Percentiles rank a stretch among this genome's conserved stretches.
These are phyloP conservation scores for Nymphaea thermarum DNA, from an alignment of 164 flowering plant genomes.

Conservation along the genomic window DNA sequence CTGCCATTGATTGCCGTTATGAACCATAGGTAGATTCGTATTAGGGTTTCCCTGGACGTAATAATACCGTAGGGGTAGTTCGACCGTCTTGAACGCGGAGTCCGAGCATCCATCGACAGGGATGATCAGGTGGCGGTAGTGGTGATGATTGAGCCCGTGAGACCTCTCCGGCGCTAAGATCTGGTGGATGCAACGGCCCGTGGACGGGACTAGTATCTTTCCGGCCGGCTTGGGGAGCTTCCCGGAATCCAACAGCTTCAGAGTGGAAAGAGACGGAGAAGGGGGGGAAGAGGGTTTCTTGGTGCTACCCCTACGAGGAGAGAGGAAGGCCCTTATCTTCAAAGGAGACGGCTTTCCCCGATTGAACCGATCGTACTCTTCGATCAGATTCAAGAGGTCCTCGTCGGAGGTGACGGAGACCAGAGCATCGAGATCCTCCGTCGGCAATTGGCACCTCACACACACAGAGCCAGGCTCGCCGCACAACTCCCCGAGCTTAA, in stretches of 20 bases:
- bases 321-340: slow-evolving; percentile 81
- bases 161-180: neutral
- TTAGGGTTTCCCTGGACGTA: neutral
- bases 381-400: slow-evolving; percentile 72
- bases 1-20: neutral
- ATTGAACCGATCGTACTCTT: slow-evolving; percentile 59
- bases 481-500: slow-evolving; percentile 66
- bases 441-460: slow-evolving; percentile 76
- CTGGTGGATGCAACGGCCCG: neutral
- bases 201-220: neutral
- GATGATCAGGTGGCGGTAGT: neutral
- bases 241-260: neutral
- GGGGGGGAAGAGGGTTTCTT: neutral
- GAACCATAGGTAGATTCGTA: neutral
- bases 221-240: neutral
- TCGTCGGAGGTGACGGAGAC: slow-evolving; percentile 79
- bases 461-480: slow-evolving; percentile 35
- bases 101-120: neutral
- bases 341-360: slow-evolving; percentile 20
- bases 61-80: neutral
- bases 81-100: neutral
- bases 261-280: neutral
- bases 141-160: neutral
- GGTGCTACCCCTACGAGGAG: neutral
- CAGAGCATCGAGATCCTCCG: slow-evolving; percentile 82